phyloP scores from a whole-genome alignment of 371 early-diverging fungal species.

The Mortierella sp. region DNA sequence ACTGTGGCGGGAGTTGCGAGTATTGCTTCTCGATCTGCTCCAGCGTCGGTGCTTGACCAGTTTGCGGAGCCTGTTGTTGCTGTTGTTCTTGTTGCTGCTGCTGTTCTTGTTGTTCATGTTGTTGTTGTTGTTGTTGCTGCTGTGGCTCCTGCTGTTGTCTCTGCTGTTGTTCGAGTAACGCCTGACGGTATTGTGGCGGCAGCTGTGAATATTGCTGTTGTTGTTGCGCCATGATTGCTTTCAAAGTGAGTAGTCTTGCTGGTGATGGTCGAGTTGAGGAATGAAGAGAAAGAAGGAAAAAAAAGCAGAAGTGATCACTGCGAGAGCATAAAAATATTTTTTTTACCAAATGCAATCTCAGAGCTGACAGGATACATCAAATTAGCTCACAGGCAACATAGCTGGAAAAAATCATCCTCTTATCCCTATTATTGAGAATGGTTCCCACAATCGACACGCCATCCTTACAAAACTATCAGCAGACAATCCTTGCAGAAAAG shows the following conservation, averaged over 20 bases:
- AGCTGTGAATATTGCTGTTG: constrained; percentile 20
- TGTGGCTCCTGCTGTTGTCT: constrained; percentile 24
- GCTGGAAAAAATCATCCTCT: too few relatives aligned
- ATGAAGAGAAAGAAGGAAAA: background rate
- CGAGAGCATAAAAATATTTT: background rate
- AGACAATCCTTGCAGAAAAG: background rate
- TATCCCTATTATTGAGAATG: background rate
- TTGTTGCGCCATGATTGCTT: constrained; percentile 22
- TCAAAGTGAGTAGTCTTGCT: background rate
- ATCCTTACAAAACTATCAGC: background rate
- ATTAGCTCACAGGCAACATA: background rate
- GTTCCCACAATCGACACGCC: background rate
- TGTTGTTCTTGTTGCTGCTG: constrained; percentile 16
- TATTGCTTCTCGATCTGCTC: constrained; percentile 43
- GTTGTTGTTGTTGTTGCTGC: constrained; percentile 22
- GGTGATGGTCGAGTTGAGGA: constrained; percentile 3
- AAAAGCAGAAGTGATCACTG: background rate
- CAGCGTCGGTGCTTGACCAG: constrained; percentile 26
- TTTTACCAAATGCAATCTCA: background rate
- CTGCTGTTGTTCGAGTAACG: constrained; percentile 23
- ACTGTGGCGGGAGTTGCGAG: constrained; percentile 52
- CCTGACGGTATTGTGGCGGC: constrained; percentile 23
- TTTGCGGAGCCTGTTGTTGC: background rate
- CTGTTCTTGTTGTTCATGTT: constrained; percentile 26
- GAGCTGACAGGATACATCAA: background rate